Evolutionary conservation across 208 protist species (phyloP), one percentile per base, ranked within the genome.

Genomic region (Trypanosoma scelopori): DNA sequence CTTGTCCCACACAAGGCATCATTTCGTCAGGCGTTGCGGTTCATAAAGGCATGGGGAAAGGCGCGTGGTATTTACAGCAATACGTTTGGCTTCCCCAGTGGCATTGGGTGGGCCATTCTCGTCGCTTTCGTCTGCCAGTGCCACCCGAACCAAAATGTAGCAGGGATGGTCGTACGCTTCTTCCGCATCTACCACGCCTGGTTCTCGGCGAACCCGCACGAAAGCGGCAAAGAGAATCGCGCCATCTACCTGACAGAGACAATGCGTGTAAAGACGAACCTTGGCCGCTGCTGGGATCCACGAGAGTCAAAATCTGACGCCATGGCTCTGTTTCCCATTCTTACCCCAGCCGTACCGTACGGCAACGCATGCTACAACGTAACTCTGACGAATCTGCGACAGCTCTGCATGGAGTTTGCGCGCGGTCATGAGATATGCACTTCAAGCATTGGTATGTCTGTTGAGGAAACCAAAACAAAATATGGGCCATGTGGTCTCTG

Each of bases 341-440:
- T 99, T 42, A 99, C 98, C n/a, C 98, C 98, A 12, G 92, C 95
- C 5, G 96, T 99, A 49, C 98, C 98, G 32, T 96, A 91, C 48
- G 96, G 98, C 81, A 99, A 99, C 68, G 95, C 97, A 0, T 99
- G 97, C 28, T 98, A 97, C 78, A 99, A 99, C 78, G 96, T 99
- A 1, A 97, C 95, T 0, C 66, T 85, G 47, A 97, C 96, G 9
- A 99, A 98, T 59, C 74, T 99, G 23, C 68, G 70, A 39, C 84
- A 98, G 65, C 79, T 99, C 25, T 98, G 91, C 69, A 78, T 82
- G 12, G 98, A 99, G 68, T 98, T 99, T 78, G 48, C 82, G 37
- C 84, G 97, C 20, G 98, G 97, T 0, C 74, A 93, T 43, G 81
- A 92, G n/a, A 77, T 97, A 55, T 71, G 91, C 23, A 78, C 68